Base-by-base conservation (phyloP, 495 filamentous ascomycete species). In the Xylaria intraflava region DNA sequence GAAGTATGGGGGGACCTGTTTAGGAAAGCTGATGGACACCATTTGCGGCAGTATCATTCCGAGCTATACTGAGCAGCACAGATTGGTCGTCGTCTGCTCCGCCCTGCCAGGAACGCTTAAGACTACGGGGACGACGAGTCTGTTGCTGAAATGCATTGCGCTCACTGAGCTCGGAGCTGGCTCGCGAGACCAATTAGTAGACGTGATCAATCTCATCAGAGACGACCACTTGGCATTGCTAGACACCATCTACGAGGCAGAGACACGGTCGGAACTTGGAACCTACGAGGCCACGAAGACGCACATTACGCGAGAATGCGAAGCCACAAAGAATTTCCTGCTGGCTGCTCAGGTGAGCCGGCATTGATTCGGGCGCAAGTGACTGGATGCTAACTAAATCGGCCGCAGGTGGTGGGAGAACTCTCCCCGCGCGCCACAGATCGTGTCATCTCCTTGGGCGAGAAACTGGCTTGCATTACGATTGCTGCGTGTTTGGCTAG, bases 1-100 rank as follows among this genome's bases (percentile, higher is more conserved):
- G 49, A 73, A 73, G 60, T 73, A 73, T 46, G 71, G 71, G 6
- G 71, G 71, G 0, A 73, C 71, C 19, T 69, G 66, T 53, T 12
- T 73, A 4, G 71, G 71, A 29, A 73, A 73, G 51, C 49, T 72
- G 24, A 56, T 69, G 1, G 52, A 65, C 24, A 62, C 59, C 19
- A 73, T 73, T 22, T 69, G 69, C 30, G 55, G 61, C 40, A 58
- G 29, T 19, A 71, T 71, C 27, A 66, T 73, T 16, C 70, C 70
- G 2, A 53, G 62, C n/a, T 68, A 71, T 41, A 44, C 59, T 20
- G 16, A 53, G 20, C 45, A 44, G 3, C 56, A 69, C 51, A 65
- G 60, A 29, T 63, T 72, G 33, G 69, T 69, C 12, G 60, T 73
- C 6, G 67, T 73, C 30, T 70, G 66, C 51, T 65, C 66, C 2